phyloP scores from a whole-genome alignment of 73 alveolate species.

The Uronychia setigera region DNA sequence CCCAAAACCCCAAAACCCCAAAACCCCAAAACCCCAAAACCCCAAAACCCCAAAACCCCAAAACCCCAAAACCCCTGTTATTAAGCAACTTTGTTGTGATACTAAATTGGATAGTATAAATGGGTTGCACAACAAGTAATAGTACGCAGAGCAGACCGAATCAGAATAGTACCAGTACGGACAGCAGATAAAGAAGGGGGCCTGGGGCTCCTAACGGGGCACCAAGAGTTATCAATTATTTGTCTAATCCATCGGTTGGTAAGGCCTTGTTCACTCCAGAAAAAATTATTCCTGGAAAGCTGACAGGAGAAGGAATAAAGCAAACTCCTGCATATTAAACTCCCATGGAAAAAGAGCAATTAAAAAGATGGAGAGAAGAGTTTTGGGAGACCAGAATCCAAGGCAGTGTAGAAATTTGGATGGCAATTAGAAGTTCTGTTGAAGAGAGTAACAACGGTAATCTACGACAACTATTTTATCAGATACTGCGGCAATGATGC shows the following conservation, averaged over 20 bases:
- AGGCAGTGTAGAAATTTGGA: slow-evolving; percentile 59
- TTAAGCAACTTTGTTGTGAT: too few species aligned
- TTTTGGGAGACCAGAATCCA: slow-evolving; percentile 71
- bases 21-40: too few species aligned
- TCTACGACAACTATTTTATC: not conserved
- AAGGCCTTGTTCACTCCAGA: slow-evolving; percentile 7
- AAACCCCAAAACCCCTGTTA: too few species aligned
- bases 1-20: too few species aligned
- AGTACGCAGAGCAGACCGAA: too few species aligned
- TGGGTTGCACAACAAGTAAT: too few species aligned
- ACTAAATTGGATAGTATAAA: too few species aligned
- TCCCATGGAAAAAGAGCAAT: slow-evolving; percentile 42
- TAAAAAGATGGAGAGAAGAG: slow-evolving; percentile 64
- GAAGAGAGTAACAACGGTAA: not conserved
- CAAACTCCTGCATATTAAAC: slow-evolving; percentile 60
- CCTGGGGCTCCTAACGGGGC: not conserved
- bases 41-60: too few species aligned
- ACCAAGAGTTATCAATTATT: slow-evolving; percentile 4
- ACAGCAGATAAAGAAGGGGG: too few species aligned
- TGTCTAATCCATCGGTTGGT: slow-evolving; percentile 8
- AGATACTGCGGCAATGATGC: slow-evolving; percentile 62
- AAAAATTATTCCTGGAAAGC: slow-evolving; percentile 36
- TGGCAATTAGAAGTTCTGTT: slow-evolving; percentile 31
- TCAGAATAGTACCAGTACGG: too few species aligned
- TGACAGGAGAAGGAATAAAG: slow-evolving; percentile 53